These are phyloP conservation scores for Ogataea ramenticola DNA, from an alignment of 805 yeast species.

Conservation along the genomic window DNA sequence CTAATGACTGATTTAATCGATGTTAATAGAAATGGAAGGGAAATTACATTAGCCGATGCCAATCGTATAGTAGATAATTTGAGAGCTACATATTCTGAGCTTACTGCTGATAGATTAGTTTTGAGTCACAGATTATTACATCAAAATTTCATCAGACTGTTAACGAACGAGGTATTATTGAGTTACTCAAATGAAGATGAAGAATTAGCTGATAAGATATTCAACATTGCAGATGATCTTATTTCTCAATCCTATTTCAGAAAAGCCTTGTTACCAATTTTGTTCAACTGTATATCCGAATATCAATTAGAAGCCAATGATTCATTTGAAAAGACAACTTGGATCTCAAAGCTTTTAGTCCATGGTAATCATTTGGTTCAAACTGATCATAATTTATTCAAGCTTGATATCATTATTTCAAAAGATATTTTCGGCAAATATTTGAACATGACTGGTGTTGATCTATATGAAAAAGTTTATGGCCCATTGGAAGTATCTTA, in stretches of 20 bases:
- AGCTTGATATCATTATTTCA: slow-evolving; percentile 52
- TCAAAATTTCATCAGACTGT: slow-evolving; percentile 40
- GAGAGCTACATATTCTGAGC: slow-evolving; percentile 46
- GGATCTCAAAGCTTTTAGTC: slow-evolving; percentile 47
- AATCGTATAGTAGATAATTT: slow-evolving; percentile 26
- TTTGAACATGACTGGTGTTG: slow-evolving; percentile 27
- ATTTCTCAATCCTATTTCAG: slow-evolving; percentile 49
- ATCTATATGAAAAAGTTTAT: slow-evolving; percentile 41
- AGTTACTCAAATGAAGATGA: slow-evolving; percentile 25
- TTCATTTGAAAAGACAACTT: slow-evolving; percentile 32
- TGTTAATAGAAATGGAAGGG: slow-evolving; percentile 3
- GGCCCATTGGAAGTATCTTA: slow-evolving; percentile 53
- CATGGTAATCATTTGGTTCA: slow-evolving; percentile 43
- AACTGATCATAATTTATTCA: slow-evolving; percentile 47
- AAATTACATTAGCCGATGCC: slow-evolving; percentile 10
- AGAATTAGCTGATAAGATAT: slow-evolving; percentile 22
- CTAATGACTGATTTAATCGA: slow-evolving; percentile 6
- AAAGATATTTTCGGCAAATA: slow-evolving; percentile 37
- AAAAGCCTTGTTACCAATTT: slow-evolving; percentile 57
- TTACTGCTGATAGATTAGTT: slow-evolving; percentile 53
- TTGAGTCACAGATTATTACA: slow-evolving; percentile 64
- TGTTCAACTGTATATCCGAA: slow-evolving; percentile 39
- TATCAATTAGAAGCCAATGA: slow-evolving; percentile 31
- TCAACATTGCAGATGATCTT: slow-evolving; percentile 34
- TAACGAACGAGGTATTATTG: slow-evolving; percentile 37